phyloP scores from a whole-genome alignment of 805 yeast species.

The Kodamaea lidongshanica region DNA sequence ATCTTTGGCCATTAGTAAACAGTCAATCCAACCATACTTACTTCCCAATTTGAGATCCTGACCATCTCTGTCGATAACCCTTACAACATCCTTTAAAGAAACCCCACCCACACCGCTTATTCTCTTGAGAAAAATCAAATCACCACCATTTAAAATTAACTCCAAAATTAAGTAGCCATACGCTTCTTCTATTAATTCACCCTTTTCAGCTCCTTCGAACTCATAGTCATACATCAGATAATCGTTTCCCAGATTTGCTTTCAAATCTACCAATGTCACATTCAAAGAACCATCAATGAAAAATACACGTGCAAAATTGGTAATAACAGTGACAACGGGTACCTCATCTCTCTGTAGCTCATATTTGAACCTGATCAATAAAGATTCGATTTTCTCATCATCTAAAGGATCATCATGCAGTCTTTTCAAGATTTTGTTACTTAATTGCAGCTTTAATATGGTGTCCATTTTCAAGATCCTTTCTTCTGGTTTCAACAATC shows the following conservation, averaged over 20 bases:
- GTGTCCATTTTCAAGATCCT: constrained; percentile 37
- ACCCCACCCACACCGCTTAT: constrained; percentile 33
- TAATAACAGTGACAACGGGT: constrained; percentile 34
- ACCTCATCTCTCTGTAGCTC: constrained; percentile 16
- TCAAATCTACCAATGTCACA: constrained; percentile 35
- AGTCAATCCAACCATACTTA: constrained; percentile 60
- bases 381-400: constrained; percentile 27
- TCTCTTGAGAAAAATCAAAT: constrained; percentile 47
- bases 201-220: constrained; percentile 37
- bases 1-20: constrained; percentile 61
- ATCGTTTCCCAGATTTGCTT: constrained; percentile 35
- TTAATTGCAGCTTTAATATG: constrained; percentile 31
- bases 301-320: constrained; percentile 37
- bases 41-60: constrained; percentile 37
- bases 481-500: constrained; percentile 26
- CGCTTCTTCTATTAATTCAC: constrained; percentile 29
- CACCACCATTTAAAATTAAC: constrained; percentile 45
- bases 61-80: constrained; percentile 22
- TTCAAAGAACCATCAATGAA: constrained; percentile 30
- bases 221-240: constrained; percentile 79
- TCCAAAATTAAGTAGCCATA: constrained; percentile 64
- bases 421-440: constrained; percentile 19
- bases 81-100: constrained; percentile 17
- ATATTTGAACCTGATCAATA: constrained; percentile 21
- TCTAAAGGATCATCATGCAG: constrained; percentile 17